Evolutionary conservation across 1,139 yeast genomes (phyloP).

Genomic region (Blastobotrys petasosporus): DNA sequence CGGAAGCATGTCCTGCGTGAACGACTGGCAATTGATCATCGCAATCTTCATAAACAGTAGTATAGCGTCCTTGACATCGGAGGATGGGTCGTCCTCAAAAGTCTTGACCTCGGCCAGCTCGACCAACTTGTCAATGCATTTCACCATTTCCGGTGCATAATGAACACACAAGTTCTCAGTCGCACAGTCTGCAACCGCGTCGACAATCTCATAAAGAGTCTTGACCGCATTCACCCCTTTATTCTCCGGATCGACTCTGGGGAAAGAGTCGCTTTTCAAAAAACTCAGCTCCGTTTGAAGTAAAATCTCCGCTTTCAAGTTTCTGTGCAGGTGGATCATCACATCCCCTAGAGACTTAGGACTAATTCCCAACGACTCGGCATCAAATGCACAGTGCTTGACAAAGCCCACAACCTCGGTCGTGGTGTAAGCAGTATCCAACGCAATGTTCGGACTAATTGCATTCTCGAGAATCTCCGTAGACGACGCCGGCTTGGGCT

Average conservation of each 20-base stretch:
- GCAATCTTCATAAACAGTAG: constrained; percentile 50
- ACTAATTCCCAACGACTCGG: constrained; percentile 1
- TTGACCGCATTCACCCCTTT: constrained; percentile 17
- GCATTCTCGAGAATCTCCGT: constrained; percentile 4
- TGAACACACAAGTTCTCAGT: constrained; percentile 19
- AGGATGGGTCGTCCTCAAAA: constrained; percentile 13
- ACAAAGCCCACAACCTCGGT: constrained; percentile 7
- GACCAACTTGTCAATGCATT: constrained; percentile 20
- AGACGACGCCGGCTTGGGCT: neutral
- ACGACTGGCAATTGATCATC: constrained; percentile 43
- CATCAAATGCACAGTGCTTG: constrained; percentile 9
- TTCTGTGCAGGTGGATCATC: constrained; percentile 34
- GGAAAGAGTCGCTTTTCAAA: constrained; percentile 44
- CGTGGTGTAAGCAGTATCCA: constrained; percentile 1
- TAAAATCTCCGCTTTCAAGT: constrained; percentile 33
- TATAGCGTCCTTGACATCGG: constrained; percentile 27
- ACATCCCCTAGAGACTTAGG: constrained; percentile 33
- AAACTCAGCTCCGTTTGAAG: constrained; percentile 40
- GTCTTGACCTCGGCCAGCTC: constrained; percentile 13
- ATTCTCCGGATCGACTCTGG: constrained; percentile 25
- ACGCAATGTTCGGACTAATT: constrained; percentile 2
- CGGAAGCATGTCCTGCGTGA: constrained; percentile 22
- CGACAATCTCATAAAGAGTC: constrained; percentile 26
- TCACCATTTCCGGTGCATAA: constrained; percentile 19
- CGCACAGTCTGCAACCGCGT: constrained; percentile 28